Evolutionary conservation across 306 rosid genomes (phyloP).

Genomic region (Sphenostylis stenocarpa): DNA sequence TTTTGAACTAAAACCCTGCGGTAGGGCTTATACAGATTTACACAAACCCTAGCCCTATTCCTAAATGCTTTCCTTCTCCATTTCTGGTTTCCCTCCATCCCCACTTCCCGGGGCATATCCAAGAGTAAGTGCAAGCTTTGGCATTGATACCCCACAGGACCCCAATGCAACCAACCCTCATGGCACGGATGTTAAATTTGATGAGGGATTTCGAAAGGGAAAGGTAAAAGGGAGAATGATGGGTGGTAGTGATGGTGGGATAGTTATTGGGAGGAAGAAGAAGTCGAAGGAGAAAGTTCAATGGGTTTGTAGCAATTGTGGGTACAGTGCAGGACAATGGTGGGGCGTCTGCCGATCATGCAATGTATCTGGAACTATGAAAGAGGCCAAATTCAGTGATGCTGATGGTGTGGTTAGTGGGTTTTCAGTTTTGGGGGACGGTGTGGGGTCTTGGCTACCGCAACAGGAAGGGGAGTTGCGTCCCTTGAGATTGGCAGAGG

Average conservation of each 20-base stretch:
- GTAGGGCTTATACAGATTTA: not conserved
- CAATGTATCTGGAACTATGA: conserved; percentile 47
- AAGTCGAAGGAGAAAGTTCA: conserved; percentile 55
- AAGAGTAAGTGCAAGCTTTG: conserved; percentile 24
- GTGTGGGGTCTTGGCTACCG: conserved; percentile 69
- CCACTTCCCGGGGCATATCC: conserved; percentile 30
- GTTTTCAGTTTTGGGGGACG: conserved; percentile 51
- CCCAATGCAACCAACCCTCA: not conserved
- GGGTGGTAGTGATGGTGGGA: conserved; percentile 17
- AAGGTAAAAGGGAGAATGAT: conserved; percentile 25
- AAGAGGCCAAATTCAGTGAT: conserved; percentile 30
- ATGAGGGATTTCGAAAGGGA: conserved; percentile 7
- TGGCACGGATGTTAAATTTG: not conserved
- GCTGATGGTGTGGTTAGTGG: conserved; percentile 38
- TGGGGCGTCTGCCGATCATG: conserved; percentile 80
- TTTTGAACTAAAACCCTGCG: not conserved
- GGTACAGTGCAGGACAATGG: conserved; percentile 78
- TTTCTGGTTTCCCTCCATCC: conserved; percentile 39
- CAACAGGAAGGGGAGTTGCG: conserved; percentile 42
- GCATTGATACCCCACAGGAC: conserved; percentile 21
- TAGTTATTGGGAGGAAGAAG: conserved; percentile 39
- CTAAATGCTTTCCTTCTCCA: conserved; percentile 22
- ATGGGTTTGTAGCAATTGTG: conserved; percentile 85
- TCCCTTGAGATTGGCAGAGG: conserved; percentile 74
- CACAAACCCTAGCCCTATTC: not conserved